Evolutionary conservation across 345 rosid species (phyloP).

Genomic region (Passiflora organensis): DNA sequence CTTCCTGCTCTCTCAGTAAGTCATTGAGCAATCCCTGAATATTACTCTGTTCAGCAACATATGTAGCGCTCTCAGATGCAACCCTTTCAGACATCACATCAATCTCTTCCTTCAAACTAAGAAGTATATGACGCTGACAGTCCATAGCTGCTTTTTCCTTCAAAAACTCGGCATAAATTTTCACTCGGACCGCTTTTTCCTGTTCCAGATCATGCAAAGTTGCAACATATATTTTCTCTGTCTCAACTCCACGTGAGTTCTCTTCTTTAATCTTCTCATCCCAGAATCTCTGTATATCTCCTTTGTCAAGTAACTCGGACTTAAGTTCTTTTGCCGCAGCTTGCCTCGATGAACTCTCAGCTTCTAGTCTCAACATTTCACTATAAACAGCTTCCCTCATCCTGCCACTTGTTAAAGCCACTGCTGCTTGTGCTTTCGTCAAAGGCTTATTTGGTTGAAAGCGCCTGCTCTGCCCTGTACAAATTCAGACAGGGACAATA

Average conservation of each 20-base stretch:
- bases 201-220: slow-evolving; percentile 49
- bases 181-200: slow-evolving; percentile 44
- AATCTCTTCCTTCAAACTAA: slow-evolving; percentile 53
- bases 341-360: slow-evolving; percentile 44
- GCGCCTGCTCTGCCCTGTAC: slow-evolving; percentile 72
- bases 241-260: slow-evolving; percentile 39
- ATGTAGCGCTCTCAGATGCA: slow-evolving; percentile 45
- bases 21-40: slow-evolving; percentile 38
- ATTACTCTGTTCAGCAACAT: slow-evolving; percentile 39
- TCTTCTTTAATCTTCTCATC: slow-evolving; percentile 54
- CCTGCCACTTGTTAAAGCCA: slow-evolving; percentile 70
- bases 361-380: slow-evolving; percentile 64
- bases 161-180: slow-evolving; percentile 36
- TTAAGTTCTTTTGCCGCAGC: slow-evolving; percentile 59
- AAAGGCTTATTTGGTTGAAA: slow-evolving; percentile 76
- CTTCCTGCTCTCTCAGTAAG: slow-evolving; percentile 47
- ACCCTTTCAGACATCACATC: slow-evolving; percentile 72
- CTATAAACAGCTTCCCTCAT: slow-evolving; percentile 49
- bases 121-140: slow-evolving; percentile 74
- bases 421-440: slow-evolving; percentile 81
- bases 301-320: slow-evolving; percentile 54
- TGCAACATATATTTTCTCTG: slow-evolving; percentile 38
- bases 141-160: slow-evolving; percentile 81
- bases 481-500: slow-evolving; percentile 5
- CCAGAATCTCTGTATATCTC: slow-evolving; percentile 64